phyloP scores from a whole-genome alignment of 306 rosid genomes.

The Vigna radiata region DNA sequence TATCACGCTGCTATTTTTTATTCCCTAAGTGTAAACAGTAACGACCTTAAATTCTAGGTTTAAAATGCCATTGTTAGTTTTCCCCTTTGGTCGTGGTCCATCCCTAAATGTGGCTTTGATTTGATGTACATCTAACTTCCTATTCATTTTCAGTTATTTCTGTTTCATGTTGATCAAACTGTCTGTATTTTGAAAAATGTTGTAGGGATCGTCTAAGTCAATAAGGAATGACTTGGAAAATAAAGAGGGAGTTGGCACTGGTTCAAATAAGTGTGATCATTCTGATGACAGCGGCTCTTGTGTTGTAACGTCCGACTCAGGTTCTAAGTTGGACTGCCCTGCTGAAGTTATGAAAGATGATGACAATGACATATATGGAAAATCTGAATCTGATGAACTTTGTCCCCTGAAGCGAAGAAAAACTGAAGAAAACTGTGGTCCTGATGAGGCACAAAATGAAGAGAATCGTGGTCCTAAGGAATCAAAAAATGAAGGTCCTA shows the following conservation, averaged over 20 bases:
- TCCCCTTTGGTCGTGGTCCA: neutral
- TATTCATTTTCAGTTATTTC: constrained; percentile 14
- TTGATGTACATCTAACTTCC: neutral
- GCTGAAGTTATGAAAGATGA: constrained; percentile 51
- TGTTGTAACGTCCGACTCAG: constrained; percentile 47
- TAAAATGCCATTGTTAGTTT: neutral
- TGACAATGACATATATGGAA: constrained; percentile 42
- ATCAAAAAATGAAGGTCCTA: constrained; percentile 66
- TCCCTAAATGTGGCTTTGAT: neutral
- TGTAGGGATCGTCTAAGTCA: constrained; percentile 38
- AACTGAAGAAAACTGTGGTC: constrained; percentile 51
- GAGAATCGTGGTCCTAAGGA: constrained; percentile 47
- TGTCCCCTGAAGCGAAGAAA: constrained; percentile 73
- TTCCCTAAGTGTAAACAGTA: neutral
- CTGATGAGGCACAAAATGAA: constrained; percentile 52
- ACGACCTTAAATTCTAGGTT: neutral
- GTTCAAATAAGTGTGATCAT: constrained; percentile 47
- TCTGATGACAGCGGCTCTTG: constrained; percentile 59
- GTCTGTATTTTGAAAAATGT: neutral
- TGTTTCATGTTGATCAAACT: constrained; percentile 26
- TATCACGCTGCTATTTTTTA: neutral
- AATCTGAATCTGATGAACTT: constrained; percentile 51
- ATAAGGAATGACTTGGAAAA: constrained; percentile 53
- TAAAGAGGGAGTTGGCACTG: constrained; percentile 46
- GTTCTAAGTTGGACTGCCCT: constrained; percentile 56